These are phyloP conservation scores for Parachaetomium inaequale DNA, from an alignment of 495 filamentous ascomycete species.

Conservation along the genomic window DNA sequence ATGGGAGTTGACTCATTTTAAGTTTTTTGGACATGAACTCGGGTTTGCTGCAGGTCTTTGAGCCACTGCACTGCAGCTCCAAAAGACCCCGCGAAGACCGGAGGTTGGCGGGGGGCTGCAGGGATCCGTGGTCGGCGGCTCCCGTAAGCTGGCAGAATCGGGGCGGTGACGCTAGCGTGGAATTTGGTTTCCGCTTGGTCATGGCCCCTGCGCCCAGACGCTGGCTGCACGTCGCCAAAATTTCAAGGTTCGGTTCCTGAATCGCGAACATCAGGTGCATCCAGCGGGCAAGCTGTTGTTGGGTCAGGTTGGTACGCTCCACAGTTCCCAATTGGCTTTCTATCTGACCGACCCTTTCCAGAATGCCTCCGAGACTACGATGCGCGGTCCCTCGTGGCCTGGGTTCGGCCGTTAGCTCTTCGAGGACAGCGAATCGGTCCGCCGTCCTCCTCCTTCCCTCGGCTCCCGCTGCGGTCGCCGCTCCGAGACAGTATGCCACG, in stretches of 20 bases:
- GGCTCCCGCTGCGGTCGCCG: slow-evolving; percentile 15
- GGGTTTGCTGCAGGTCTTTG: slow-evolving; percentile 13
- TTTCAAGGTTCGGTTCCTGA: slow-evolving; percentile 31
- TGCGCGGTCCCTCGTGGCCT: slow-evolving; percentile 31
- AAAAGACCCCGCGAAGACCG: slow-evolving; percentile 23
- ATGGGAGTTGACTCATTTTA: slow-evolving; percentile 31
- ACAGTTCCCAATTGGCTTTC: neutral
- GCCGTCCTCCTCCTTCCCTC: slow-evolving; percentile 22
- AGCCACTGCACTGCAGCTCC: neutral
- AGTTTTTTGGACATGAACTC: slow-evolving; percentile 14
- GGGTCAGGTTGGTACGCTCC: slow-evolving; percentile 7
- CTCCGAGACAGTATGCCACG: slow-evolving; percentile 37
- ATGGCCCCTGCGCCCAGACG: slow-evolving; percentile 2
- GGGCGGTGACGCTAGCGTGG: slow-evolving; percentile 24
- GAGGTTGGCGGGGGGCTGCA: slow-evolving; percentile 24
- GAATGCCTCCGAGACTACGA: slow-evolving; percentile 35
- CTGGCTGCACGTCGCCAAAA: slow-evolving; percentile 29
- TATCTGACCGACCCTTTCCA: slow-evolving; percentile 5
- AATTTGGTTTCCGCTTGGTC: slow-evolving; percentile 7
- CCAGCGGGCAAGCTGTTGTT: slow-evolving; percentile 4
- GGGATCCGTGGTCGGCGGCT: slow-evolving; percentile 14
- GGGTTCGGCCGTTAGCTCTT: slow-evolving; percentile 21
- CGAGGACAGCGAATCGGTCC: slow-evolving; percentile 21
- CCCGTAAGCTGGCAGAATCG: slow-evolving; percentile 23
- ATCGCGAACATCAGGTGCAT: slow-evolving; percentile 5